Evolutionary conservation across 495 filamentous ascomycete species (phyloP), one percentile per base, ranked within the genome.

Genomic region (Lichina pygmaea): DNA sequence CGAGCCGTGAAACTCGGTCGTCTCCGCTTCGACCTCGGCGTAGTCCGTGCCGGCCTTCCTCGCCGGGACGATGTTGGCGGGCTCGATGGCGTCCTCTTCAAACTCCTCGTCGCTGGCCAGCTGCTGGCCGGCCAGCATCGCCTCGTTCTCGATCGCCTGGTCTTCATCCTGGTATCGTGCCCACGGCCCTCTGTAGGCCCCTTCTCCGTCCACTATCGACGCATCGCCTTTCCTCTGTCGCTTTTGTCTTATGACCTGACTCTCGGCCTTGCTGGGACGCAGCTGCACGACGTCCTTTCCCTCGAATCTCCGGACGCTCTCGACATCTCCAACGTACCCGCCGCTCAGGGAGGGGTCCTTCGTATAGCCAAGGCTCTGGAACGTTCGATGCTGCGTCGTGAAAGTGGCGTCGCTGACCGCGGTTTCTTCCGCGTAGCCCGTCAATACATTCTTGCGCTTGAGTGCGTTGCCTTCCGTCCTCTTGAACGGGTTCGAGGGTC

Each of bases 151-250:
- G 49, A 79, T 82, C 48, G 72, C 63, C 36, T 66, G 58, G 48
- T 67, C 63, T 36, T 74, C 65, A 49, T 71, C 65, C 48, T 78
- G 71, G 51, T 89, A 95, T 56, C 68, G 72, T 32, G 91, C 89
- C 91, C 91, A 99, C 0, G 89, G 91, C 0, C 89, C 91, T 32
- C 86, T 67, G 58, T 94, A 95, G 30, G 83, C 75, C 36, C 75
- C 76, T 6, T 81, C 76, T 0, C 89, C 89, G 50, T 93, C 81
- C 0, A 86, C 73, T 36, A 93, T 65, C 45, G 75, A 74, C 32
- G 81, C 65, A 56, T 86, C 77, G 7, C 89, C 89, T 58, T 82
- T 92, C 51, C 62, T 71, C 59, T 93, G 82, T 34, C 89, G 65
- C 53, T 78, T 81, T 33, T 71, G 60, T 12, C 76, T 64, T 50